Percentiles rank a stretch among this genome's conserved stretches.
Conservation (phyloP, 345 rosid genomes). For the Eucalyptus curtisii region DNA sequence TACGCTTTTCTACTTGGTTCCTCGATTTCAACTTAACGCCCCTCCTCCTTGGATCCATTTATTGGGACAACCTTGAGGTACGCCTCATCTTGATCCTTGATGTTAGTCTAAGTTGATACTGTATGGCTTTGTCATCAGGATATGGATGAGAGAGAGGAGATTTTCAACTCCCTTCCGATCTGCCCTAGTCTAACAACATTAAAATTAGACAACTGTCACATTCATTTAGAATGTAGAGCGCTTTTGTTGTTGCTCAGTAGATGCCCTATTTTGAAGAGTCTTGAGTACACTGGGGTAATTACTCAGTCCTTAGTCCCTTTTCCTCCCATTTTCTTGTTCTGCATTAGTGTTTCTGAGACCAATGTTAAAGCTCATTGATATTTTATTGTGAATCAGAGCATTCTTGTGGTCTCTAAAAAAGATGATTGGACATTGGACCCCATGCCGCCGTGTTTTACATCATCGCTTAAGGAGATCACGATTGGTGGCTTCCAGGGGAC, state of each 20-base stretch:
- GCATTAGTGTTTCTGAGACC: neutral
- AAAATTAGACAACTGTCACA: neutral
- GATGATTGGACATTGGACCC: neutral
- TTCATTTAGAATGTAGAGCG: neutral
- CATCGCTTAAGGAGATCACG: neutral
- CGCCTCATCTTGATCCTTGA: neutral
- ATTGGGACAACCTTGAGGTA: neutral
- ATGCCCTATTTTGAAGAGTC: neutral
- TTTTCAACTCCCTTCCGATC: neutral
- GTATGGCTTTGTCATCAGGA: neutral
- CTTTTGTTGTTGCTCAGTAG: neutral
- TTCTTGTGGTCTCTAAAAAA: neutral
- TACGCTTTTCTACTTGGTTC: neutral
- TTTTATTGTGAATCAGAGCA: neutral
- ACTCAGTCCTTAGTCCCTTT: neutral
- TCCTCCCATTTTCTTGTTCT: neutral
- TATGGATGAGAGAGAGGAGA: neutral
- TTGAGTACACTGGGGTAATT: neutral
- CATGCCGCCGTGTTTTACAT: neutral
- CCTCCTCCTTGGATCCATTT: neutral
- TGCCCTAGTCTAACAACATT: neutral
- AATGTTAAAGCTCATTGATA: neutral
- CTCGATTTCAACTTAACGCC: neutral
- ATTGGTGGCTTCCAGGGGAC: neutral
- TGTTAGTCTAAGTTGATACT: neutral